These are phyloP conservation scores for Fusarium sterilihyphosum DNA, from an alignment of 2,329 filamentous ascomycete species.

Conservation along the genomic window DNA sequence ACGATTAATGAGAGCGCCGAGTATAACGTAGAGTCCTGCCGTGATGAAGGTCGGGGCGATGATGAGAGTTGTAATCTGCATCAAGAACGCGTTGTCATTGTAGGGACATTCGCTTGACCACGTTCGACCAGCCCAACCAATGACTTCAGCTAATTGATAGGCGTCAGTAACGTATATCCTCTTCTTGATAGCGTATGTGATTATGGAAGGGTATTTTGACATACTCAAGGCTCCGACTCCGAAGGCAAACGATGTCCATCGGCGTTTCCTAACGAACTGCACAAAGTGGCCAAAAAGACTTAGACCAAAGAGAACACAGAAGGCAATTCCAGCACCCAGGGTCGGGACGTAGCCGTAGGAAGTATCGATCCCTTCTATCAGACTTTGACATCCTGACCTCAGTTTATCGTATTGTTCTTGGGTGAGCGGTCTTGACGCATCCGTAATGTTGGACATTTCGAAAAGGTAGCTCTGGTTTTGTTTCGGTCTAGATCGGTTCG, in stretches of 20 bases:
- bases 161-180: fast-evolving
- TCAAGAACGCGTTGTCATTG: not conserved
- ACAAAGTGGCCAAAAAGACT: not conserved
- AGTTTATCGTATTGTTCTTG: not conserved
- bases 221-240: not conserved
- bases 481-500: fast-evolving
- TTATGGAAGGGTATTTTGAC: too few species aligned
- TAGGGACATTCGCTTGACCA: not conserved
- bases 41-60: not conserved
- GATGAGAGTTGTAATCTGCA: not conserved
- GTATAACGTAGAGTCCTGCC: not conserved
- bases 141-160: not conserved
- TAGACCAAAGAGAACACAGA: not conserved
- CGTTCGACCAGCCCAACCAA: not conserved
- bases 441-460: not conserved
- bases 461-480: fast-evolving
- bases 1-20: not conserved
- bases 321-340: not conserved
- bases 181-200: not conserved
- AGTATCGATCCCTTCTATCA: not conserved
- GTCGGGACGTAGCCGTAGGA: not conserved
- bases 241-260: not conserved
- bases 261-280: not conserved
- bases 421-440: not conserved
- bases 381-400: not conserved